A percentile compares a stretch with the other conserved stretches of the same genome.
Conservation (phyloP, 2,329 filamentous ascomycete genomes). For the Xylaria sp. region DNA sequence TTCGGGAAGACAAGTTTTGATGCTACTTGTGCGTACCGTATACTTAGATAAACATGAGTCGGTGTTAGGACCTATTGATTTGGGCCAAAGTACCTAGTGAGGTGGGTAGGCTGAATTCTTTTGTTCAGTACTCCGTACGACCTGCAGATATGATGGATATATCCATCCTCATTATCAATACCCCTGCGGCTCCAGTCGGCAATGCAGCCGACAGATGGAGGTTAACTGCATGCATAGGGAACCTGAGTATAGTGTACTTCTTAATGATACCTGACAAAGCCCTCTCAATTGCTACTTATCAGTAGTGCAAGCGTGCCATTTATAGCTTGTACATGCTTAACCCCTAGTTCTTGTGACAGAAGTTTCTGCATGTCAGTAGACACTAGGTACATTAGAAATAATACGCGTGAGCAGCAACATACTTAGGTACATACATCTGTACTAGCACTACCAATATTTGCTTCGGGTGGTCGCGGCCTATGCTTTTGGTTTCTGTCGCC, state of each 20-base stretch:
- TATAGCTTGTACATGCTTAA: conserved; percentile 10
- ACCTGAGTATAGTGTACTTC: background rate
- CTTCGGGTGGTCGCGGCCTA: background rate
- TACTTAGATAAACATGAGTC: background rate
- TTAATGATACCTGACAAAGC: background rate
- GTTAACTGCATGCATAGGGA: conserved; percentile 7
- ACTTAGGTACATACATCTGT: background rate
- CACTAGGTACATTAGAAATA: background rate
- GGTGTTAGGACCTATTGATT: background rate
- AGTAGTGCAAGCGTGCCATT: too few relatives aligned
- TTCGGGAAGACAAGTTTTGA: background rate
- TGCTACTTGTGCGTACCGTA: background rate
- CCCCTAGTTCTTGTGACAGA: background rate
- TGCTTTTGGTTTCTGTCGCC: background rate
- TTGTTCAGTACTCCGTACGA: background rate
- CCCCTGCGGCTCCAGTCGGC: conserved; percentile 16
- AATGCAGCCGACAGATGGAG: conserved; percentile 12
- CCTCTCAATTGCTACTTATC: too few relatives aligned
- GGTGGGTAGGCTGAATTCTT: too few relatives aligned
- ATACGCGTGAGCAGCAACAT: too few relatives aligned
- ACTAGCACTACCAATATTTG: background rate
- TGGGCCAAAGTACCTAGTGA: background rate
- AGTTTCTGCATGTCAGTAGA: conserved; percentile 9
- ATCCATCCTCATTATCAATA: conserved; percentile 15
- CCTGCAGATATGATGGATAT: background rate